Base-by-base conservation (phyloP, 1,284 basidiomycete genomes). In the Malassezia restricta region DNA sequence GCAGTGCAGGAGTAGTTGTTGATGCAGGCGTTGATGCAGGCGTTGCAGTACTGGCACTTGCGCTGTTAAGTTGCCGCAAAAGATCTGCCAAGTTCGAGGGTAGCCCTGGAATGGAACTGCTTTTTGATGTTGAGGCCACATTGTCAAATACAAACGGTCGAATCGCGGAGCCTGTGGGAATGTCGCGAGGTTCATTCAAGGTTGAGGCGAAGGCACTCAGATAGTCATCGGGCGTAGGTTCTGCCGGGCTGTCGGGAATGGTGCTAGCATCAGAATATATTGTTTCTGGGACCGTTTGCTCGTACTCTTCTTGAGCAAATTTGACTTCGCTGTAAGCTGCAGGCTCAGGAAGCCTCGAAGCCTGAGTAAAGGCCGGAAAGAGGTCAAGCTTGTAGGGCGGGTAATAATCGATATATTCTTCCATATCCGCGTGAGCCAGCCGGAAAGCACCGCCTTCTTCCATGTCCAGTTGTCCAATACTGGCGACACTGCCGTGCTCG, bases 401-500 rank as follows among this genome's bases (percentile, higher is more conserved):
- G 42, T 54, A 59, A 61, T 62, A 66, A 9, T 61, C 59, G 42
- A 58, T 66, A 46, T 52, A 42, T 33, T 59, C 62, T 37, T 63
- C 61, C 64, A 66, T 66, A 14, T 55, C 60, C 33, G 49, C 55
- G n/a, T 60, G 54, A 15, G 59, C 49, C 14, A 57, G 57, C 12
- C 59, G 53, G 40, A 66, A 56, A 1, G 59, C 61, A n/a, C 56
- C 52, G 14, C 64, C 64, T 40, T 64, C 62, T 40, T 62, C 60
- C 11, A 61, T 58, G 24, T 58, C 54, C 12, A 60, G 47, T 7
- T 38, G 54, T 9, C 38, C 55, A 8, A 49, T 31, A 27, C 29
- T 43, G 32, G 47, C 38, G 17, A 49, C 50, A 20, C 38, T 42
- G 2, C 46, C 46, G 1, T 29, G 38, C 20, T 49, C 56, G 31